Evolutionary conservation across 148 eudicot genomes (phyloP).

Genomic region (Vaccinium macrocarpon): DNA sequence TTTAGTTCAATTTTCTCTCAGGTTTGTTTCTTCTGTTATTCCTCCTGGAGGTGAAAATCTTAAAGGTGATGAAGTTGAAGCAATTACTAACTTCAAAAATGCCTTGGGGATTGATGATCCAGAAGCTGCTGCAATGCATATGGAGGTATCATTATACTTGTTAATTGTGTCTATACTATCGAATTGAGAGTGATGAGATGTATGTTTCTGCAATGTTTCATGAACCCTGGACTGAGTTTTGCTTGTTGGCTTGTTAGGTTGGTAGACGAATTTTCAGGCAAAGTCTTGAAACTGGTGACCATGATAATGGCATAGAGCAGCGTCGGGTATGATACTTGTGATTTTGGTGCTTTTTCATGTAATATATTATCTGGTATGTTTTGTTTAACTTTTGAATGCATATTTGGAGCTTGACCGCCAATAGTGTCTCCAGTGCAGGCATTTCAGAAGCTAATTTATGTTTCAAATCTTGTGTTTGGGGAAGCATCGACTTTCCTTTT

Average conservation of each 20-base stretch:
- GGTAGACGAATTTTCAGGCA: conserved; percentile 82
- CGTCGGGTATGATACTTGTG: conserved; percentile 66
- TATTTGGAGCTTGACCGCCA: conserved; percentile 53
- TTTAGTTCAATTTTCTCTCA: conserved; percentile 23
- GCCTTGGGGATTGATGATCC: conserved; percentile 95
- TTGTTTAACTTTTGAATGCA: background rate
- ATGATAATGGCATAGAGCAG: conserved; percentile 73
- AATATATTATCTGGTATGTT: background rate
- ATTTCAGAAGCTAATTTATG: conserved; percentile 96
- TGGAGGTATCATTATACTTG: conserved; percentile 58
- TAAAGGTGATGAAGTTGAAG: conserved; percentile 81
- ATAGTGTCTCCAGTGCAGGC: conserved; percentile 78
- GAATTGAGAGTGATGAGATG: background rate
- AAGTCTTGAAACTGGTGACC: conserved; percentile 98
- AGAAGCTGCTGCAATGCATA: conserved; percentile 96
- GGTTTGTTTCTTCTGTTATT: conserved; percentile 70
- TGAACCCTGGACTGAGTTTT: conserved; percentile 6
- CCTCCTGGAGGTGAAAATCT: conserved; percentile 81
- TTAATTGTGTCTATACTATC: background rate
- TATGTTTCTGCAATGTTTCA: background rate
- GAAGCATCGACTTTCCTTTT: conserved; percentile 89
- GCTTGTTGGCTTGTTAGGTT: conserved; percentile 46
- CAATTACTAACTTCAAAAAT: conserved; percentile 66
- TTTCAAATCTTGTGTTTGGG: conserved; percentile 92
- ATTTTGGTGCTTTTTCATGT: background rate